phyloP scores from a whole-genome alignment of 768 basidiomycete species.

The Lactarius sanguifluus region DNA sequence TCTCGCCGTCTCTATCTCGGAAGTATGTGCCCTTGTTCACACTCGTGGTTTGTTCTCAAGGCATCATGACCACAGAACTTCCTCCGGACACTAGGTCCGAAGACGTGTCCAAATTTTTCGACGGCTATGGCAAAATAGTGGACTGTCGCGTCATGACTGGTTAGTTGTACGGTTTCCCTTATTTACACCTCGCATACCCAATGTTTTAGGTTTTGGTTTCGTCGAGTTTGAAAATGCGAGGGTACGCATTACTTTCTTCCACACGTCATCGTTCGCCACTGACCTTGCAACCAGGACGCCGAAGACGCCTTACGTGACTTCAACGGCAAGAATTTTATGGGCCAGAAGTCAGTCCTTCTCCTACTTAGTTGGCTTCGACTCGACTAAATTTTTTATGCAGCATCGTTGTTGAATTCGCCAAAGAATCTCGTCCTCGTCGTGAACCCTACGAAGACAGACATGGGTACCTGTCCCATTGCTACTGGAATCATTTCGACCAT shows the following conservation, averaged over 20 bases:
- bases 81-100: slow-evolving; percentile 80
- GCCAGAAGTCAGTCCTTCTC: slow-evolving; percentile 58
- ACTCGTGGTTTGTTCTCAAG: slow-evolving; percentile 10
- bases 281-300: slow-evolving; percentile 64
- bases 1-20: slow-evolving; percentile 85
- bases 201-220: slow-evolving; percentile 80
- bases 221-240: slow-evolving; percentile 90
- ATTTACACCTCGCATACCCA: neutral
- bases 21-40: slow-evolving; percentile 47
- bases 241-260: slow-evolving; percentile 40
- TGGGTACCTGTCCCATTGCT: slow-evolving; percentile 20
- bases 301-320: slow-evolving; percentile 89
- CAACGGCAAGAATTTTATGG: slow-evolving; percentile 89
- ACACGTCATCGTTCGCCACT: neutral
- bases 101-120: slow-evolving; percentile 86
- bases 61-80: slow-evolving; percentile 52
- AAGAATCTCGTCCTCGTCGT: slow-evolving; percentile 84
- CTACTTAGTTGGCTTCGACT: neutral
- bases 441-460: slow-evolving; percentile 69
- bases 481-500: neutral
- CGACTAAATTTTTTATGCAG: slow-evolving; percentile 41
- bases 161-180: slow-evolving; percentile 38
- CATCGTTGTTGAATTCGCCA: slow-evolving; percentile 95
- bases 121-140: slow-evolving; percentile 82
- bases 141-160: slow-evolving; percentile 96